Evolutionary conservation across 2,329 filamentous ascomycete genomes (phyloP), one percentile per base, ranked within the genome.

Genomic region (Emergomyces orientalis): DNA sequence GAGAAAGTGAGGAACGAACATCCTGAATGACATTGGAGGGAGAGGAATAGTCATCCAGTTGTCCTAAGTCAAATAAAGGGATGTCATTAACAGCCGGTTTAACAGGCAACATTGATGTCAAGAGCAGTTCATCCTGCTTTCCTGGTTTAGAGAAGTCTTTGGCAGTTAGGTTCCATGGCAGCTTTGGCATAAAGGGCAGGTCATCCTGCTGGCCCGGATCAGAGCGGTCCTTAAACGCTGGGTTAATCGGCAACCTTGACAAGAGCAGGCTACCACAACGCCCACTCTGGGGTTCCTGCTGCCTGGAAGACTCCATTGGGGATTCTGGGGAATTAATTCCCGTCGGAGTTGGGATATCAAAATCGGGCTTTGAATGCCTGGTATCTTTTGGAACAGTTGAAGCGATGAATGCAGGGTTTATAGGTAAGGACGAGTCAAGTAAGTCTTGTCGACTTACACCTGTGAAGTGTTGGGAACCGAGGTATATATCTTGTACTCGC

Each of bases 201-300:
- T 30, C 49, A 32, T 52, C 13, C 49, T 32, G 49, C 27, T 52
- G 49, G 19, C 8, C 49, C 17, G 57, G 37, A 56, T 63, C n/a
- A 66, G 45, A 34, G 22, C 1, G 13, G n/a, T 14, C 47, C n/a
- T 61, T 37, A 17, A 63, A 63, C 17, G 71, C 70, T n/a, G 73
- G 72, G 34, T 75, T 75, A 37, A 75, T 73, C 4, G 73, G 73
- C 22, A 76, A 67, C 5, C 68, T 66, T 7, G 73, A 75, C 47
- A 69, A 66, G 9, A 72, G 62, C 19, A 74, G 70, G 25, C 22
- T 22, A 19, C 47, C 57, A 47, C 39, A 47, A 45, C 25, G 27
- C n/a, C 13, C 57, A 59, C 2, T 34, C n/a, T 32, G 17, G 6
- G 41, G 6, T 27, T 57, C 34, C 54, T 41, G 54, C 11, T 57